These are phyloP conservation scores for Monosporozyma unispora DNA, from an alignment of 805 yeast species.

Conservation along the genomic window DNA sequence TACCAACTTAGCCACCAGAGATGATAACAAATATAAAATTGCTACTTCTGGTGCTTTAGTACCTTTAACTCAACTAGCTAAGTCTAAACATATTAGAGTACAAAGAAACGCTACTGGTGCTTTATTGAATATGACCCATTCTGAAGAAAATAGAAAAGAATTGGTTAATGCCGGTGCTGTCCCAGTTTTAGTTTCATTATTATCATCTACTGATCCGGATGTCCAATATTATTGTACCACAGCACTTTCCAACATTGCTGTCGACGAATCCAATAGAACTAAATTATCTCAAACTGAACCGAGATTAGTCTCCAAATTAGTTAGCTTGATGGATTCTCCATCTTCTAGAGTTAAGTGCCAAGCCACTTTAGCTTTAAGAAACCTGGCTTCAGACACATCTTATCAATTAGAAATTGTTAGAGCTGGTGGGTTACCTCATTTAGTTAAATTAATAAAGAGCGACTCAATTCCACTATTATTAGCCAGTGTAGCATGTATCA, in stretches of 20 bases:
- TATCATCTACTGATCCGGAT: conserved; percentile 84
- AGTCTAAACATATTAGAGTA: conserved; percentile 87
- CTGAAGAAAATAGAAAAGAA: conserved; percentile 92
- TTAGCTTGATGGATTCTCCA: conserved; percentile 83
- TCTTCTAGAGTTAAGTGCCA: conserved; percentile 96
- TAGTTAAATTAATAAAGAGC: conserved; percentile 82
- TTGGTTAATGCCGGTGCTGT: conserved; percentile 97
- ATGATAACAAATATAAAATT: conserved; percentile 89
- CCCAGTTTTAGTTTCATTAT: conserved; percentile 82
- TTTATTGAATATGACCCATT: conserved; percentile 93
- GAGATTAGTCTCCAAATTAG: conserved; percentile 77
- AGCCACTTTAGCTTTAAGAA: conserved; percentile 92
- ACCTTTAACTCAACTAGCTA: conserved; percentile 90
- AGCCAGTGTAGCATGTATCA: conserved; percentile 96
- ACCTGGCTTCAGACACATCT: conserved; percentile 90
- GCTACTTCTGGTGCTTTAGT: conserved; percentile 94
- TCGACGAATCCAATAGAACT: conserved; percentile 84
- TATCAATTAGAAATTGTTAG: conserved; percentile 94
- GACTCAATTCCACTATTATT: conserved; percentile 84
- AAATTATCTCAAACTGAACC: conserved; percentile 89
- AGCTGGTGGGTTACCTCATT: conserved; percentile 89
- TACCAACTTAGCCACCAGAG: conserved; percentile 95
- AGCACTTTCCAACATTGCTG: conserved; percentile 93
- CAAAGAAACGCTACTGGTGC: conserved; percentile 99
- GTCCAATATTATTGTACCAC: conserved; percentile 98